A percentile compares a stretch with the other conserved stretches of the same genome.
These are phyloP conservation scores for Euptelea pleiosperma DNA, from an alignment of 164 flowering plant genomes.

Conservation along the genomic window DNA sequence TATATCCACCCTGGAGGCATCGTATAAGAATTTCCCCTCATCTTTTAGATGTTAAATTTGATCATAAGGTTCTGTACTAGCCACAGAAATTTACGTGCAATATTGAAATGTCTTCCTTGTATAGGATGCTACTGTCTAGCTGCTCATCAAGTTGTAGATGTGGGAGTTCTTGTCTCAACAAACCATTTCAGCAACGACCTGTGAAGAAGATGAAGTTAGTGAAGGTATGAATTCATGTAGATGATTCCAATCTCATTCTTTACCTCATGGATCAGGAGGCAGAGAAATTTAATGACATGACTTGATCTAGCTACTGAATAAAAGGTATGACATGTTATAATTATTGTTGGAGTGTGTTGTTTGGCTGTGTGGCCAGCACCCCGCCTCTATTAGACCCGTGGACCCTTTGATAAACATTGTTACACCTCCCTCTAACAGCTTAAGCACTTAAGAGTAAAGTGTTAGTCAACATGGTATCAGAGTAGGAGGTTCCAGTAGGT, in stretches of 20 bases:
- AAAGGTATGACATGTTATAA: too few species aligned
- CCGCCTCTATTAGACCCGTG: too few species aligned
- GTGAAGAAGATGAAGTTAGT: conserved; percentile 84
- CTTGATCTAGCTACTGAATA: neutral
- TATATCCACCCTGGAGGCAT: neutral
- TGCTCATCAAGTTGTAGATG: conserved; percentile 91
- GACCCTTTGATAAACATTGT: too few species aligned
- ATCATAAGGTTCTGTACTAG: neutral
- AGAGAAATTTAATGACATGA: neutral
- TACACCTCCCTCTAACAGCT: too few species aligned
- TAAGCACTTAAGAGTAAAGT: too few species aligned
- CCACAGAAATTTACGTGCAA: neutral
- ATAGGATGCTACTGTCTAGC: conserved; percentile 92
- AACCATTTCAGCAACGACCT: conserved; percentile 86
- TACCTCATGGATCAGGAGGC: neutral
- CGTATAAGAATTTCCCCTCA: neutral
- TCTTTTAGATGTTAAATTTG: neutral
- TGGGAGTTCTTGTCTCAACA: conserved; percentile 74
- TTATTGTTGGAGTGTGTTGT: too few species aligned
- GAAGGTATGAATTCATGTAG: conserved; percentile 43
- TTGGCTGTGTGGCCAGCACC: too few species aligned
- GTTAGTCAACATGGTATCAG: too few species aligned
- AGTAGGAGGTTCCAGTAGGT: too few species aligned
- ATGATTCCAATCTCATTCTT: conserved; percentile 4
- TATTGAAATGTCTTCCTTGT: conserved; percentile 10